Base-by-base conservation (phyloP, 1,284 basidiomycete species). In the Termitomyces sp. region DNA sequence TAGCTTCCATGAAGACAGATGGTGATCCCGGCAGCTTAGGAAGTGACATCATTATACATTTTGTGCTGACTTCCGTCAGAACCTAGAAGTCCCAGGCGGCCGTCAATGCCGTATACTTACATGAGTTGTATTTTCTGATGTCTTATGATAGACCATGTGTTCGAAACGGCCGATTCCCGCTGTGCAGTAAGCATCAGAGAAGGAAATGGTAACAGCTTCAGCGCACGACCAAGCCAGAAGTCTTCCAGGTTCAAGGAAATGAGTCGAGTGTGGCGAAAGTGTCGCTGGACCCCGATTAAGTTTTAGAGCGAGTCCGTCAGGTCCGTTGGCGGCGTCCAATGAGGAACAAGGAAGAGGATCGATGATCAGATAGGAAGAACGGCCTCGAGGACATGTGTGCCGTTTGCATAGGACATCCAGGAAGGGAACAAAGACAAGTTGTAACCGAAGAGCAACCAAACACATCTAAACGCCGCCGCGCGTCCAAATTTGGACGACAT, bases 341-440 rank as follows among this genome's bases (percentile, higher is more conserved):
- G 49, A 42, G 39, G 55, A 54, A 57, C 55, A 57, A 57, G 33
- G 55, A 44, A 33, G 31, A 42, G n/a, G 5, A 46, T 46, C 24
- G 45, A 37, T 46, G 14, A 55, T 57, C 55, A 49, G 46, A 51
- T 48, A 49, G 48, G 11, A 33, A 50, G 38, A 46, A 13, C 18
- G 18, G 18, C 24, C 21, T 42, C 31, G 10, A 52, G 37, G 7
- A 19, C 34, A 46, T 46, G 34, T 19, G 41, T 38, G 14, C 14
- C 14, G 26, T 30, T 40, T n/a, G 40, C 19, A 5, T 5, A 18
- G 39, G 31, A 40, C 16, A 35, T 19, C 50, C 53, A 49, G 43
- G 47, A 58, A 52, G 37, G 44, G 60, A 61, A 61, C 58, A 61
- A 60, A 40, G 60, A 16, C 38, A 31, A 21, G 51, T n/a, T 24